Percentiles rank a stretch among this genome's conserved stretches.
Conservation (phyloP, 2,329 filamentous ascomycete species). For the Ascochyta pisi region DNA sequence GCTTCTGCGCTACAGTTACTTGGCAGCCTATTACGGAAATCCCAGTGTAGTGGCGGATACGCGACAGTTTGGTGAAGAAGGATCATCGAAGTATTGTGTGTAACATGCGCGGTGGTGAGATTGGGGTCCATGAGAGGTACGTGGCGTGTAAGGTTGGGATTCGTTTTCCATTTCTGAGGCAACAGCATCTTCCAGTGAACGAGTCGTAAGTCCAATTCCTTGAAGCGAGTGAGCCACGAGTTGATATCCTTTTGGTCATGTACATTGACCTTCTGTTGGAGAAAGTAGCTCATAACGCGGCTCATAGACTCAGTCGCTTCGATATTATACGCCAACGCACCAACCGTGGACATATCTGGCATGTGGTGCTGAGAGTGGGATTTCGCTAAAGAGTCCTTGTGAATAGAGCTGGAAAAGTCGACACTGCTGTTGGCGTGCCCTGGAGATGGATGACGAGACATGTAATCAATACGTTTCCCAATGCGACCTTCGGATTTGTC, state of each 20-base stretch:
- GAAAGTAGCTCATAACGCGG: slow-evolving; percentile 27
- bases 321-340: slow-evolving; percentile 29
- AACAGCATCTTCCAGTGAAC: slow-evolving; percentile 32
- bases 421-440: background rate
- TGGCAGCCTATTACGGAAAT: slow-evolving; percentile 19
- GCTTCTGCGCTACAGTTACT: slow-evolving; percentile 25
- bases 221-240: slow-evolving; percentile 32
- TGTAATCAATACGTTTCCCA: slow-evolving; percentile 23
- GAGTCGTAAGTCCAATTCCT: slow-evolving; percentile 28
- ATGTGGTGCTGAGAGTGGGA: background rate
- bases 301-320: slow-evolving; percentile 32
- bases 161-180: slow-evolving; percentile 32
- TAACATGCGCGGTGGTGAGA: slow-evolving; percentile 27
- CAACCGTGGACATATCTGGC: slow-evolving; percentile 29
- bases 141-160: slow-evolving; percentile 27
- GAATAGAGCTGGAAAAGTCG: background rate
- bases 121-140: slow-evolving; percentile 27
- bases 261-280: slow-evolving; percentile 28
- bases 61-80: slow-evolving; percentile 27
- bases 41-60: slow-evolving; percentile 24
- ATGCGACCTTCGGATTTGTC: slow-evolving; percentile 28
- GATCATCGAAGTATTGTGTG: slow-evolving; percentile 28
- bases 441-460: slow-evolving; percentile 15
- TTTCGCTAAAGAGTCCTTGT: background rate
- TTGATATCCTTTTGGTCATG: slow-evolving; percentile 21